These are phyloP conservation scores for Garcia nutans DNA, from an alignment of 345 rosid genomes.

Conservation along the genomic window DNA sequence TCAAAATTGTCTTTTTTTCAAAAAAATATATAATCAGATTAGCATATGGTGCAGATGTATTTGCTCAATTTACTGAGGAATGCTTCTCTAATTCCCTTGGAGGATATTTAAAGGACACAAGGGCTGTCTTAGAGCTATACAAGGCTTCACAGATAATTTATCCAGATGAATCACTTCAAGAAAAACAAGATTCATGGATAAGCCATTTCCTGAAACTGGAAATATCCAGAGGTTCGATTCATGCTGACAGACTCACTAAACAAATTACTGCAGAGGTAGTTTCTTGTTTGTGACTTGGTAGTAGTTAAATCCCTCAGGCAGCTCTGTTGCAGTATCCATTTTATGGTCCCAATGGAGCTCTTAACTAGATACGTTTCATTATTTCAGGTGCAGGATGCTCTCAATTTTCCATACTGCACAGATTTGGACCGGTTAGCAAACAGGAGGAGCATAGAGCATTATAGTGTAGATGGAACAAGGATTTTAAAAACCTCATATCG, in stretches of 20 bases:
- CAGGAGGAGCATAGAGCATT: conserved; percentile 57
- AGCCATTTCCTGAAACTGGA: conserved; percentile 46
- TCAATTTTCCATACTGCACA: conserved; percentile 49
- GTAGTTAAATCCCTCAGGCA: background rate
- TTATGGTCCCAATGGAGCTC: background rate
- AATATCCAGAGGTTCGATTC: conserved; percentile 36
- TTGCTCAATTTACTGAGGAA: conserved; percentile 47
- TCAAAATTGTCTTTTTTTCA: conserved; percentile 4
- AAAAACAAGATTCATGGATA: conserved; percentile 55
- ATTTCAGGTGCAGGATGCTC: conserved; percentile 66
- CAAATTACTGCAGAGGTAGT: conserved; percentile 45
- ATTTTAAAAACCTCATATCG: conserved; percentile 57
- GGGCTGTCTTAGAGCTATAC: conserved; percentile 60
- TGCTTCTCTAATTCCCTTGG: conserved; percentile 48
- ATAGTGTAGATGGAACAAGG: conserved; percentile 36
- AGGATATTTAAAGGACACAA: conserved; percentile 54
- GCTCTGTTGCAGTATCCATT: background rate
- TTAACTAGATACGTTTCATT: conserved; percentile 4
- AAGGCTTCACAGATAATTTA: conserved; percentile 57
- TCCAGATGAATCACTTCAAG: conserved; percentile 51
- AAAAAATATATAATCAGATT: conserved; percentile 3
- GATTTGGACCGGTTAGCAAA: conserved; percentile 55
- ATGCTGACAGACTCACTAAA: conserved; percentile 29
- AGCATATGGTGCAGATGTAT: conserved; percentile 49
- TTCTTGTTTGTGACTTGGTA: conserved; percentile 13